Evolutionary conservation across 768 basidiomycete genomes (phyloP).

Genomic region (Tylopilus sp.): DNA sequence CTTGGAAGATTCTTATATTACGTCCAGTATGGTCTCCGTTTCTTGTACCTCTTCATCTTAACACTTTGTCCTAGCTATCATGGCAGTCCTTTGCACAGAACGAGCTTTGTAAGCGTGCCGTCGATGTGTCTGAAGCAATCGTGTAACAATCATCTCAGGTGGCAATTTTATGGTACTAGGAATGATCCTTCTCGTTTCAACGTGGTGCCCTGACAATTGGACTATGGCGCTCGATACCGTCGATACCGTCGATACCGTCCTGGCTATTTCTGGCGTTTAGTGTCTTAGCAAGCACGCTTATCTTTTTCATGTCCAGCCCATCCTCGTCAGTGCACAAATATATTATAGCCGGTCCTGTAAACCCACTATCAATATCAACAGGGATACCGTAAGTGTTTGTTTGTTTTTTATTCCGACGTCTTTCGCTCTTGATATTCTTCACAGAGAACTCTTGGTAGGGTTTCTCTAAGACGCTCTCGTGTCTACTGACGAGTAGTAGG

Average conservation of each 20-base stretch:
- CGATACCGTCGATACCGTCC: conserved; percentile 4
- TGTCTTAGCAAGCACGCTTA: neutral
- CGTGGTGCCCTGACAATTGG: no score
- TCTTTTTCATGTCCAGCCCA: neutral
- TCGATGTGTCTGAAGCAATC: neutral
- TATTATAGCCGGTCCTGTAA: neutral
- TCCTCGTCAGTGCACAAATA: conserved; percentile 5
- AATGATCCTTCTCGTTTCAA: no score
- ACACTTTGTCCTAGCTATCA: conserved; percentile 7
- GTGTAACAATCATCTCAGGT: conserved; percentile 1
- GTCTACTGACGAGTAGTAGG: neutral
- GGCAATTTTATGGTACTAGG: neutral
- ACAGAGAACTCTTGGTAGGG: conserved; percentile 10
- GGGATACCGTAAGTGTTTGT: conserved; percentile 6
- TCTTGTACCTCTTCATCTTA: accelerated
- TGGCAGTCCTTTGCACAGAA: conserved; percentile 1
- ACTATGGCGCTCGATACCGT: no score
- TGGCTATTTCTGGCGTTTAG: conserved; percentile 9
- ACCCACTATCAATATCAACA: neutral
- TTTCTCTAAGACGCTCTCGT: neutral
- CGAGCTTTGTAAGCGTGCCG: conserved; percentile 6
- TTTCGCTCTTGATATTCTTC: neutral
- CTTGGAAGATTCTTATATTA: conserved; percentile 9
- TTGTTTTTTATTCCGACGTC: neutral
- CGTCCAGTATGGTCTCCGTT: neutral